Base-by-base conservation (phyloP, 768 basidiomycete species). In the Solioccasus polychromus region DNA sequence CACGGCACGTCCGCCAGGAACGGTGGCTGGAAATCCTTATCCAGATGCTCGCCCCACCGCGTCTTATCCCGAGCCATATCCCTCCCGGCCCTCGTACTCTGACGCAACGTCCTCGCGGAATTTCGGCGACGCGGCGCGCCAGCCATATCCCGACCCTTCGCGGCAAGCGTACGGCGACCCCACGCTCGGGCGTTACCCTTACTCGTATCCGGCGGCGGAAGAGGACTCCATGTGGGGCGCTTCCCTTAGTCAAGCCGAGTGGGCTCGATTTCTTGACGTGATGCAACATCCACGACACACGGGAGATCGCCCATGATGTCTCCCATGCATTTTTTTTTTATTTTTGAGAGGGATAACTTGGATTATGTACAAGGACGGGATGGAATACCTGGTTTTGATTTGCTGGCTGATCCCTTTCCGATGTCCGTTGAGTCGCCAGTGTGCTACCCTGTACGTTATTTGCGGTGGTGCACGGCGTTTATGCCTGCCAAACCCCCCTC, bases 201-300 rank as follows among this genome's bases (percentile, higher is more conserved):
- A 62, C 23, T 65, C 74, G 26, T 76, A 79, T 44, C 74, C 78
- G 22, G 36, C 60, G 31, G 74, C 78, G 35, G 83, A 83, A 47
- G 82, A 85, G 51, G 68, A 73, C 29, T 71, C 71, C 25, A 82
- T 88, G 72, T 90, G 87, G 86, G 85, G 85, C 34, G 76, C 85
- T 14, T 77, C 82, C 29, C 85, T 90, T 58, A 85, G 79, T 45
- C 82, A 85, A 53, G 79, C 81, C 31, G 88, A 89, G 65, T 89
- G 88, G 83, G 72, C 69, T 31, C 71, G 73, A 47, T 78, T 79
- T 59, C 66, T 88, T 65, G 82, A 86, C 48, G 82, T 77, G 35
- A 73, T 87, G 66, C 74, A 80, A 58, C 76, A 79, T 14, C 64
- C 71, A 44, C 46, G 62, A 45, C 61, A 60, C 48, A 44, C 58